phyloP scores from a whole-genome alignment of 345 rosid species.

The Eucalyptus pauciflora region DNA sequence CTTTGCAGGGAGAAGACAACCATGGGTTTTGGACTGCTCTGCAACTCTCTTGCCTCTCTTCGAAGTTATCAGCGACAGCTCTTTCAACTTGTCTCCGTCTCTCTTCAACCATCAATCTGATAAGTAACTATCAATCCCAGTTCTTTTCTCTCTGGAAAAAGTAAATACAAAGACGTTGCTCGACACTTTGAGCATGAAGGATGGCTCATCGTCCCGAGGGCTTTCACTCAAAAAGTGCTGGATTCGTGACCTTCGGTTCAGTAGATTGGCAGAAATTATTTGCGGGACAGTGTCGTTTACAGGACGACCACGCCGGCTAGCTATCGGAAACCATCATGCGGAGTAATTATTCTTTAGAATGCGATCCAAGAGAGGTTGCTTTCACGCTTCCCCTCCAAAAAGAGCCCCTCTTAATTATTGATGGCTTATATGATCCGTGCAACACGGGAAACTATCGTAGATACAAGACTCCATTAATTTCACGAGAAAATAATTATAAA shows the following conservation, averaged over 20 bases:
- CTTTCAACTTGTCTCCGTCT: background rate
- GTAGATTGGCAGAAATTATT: background rate
- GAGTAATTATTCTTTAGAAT: background rate
- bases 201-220: background rate
- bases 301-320: background rate
- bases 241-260: too few species aligned
- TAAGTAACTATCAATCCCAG: background rate
- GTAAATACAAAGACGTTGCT: background rate
- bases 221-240: background rate
- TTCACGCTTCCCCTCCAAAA: background rate
- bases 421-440: background rate
- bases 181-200: fast-evolving
- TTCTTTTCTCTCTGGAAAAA: background rate
- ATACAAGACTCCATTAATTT: background rate
- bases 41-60: background rate
- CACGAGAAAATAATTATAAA: fast-evolving
- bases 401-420: background rate
- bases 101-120: background rate
- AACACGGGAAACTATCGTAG: fast-evolving
- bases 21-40: background rate
- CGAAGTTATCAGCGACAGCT: background rate
- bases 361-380: background rate
- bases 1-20: background rate
- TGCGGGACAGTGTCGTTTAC: background rate
- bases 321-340: background rate